Evolutionary conservation across 2,329 filamentous ascomycete species (phyloP).

Genomic region (Venturia nashicola): DNA sequence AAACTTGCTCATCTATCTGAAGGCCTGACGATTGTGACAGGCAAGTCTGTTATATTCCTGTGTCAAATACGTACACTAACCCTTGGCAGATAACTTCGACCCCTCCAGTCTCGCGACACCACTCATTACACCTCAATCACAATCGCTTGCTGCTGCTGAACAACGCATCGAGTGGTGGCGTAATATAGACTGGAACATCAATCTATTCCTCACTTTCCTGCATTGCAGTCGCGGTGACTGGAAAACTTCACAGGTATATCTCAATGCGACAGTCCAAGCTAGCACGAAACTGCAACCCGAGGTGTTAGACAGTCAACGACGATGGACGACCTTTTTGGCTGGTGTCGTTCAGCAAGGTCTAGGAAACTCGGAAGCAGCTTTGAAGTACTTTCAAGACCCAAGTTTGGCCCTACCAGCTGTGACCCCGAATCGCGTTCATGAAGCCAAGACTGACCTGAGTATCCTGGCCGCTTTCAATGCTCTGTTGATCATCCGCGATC

Average conservation of each 20-base stretch:
- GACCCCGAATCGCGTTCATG: conserved; percentile 12
- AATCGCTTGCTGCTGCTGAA: conserved; percentile 17
- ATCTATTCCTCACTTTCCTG: conserved; percentile 59
- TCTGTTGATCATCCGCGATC: conserved; percentile 32
- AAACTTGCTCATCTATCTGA: conserved; percentile 25
- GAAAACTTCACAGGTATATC: conserved; percentile 46
- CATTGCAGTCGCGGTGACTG: conserved; percentile 61
- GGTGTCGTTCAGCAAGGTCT: conserved; percentile 67
- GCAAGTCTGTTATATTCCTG: conserved; percentile 16
- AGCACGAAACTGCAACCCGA: conserved; percentile 10
- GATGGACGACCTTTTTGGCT: conserved; percentile 57
- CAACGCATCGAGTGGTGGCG: conserved; percentile 49
- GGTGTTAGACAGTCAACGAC: conserved; percentile 29
- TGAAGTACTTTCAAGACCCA: conserved; percentile 51
- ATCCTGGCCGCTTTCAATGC: conserved; percentile 37
- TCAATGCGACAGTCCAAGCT: conserved; percentile 25
- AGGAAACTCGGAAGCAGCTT: conserved; percentile 58
- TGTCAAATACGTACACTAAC: background rate
- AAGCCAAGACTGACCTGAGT: conserved; percentile 27
- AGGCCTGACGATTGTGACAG: conserved; percentile 41
- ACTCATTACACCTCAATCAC: conserved; percentile 4
- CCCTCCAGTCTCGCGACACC: conserved; percentile 11
- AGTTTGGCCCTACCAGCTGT: conserved; percentile 40
- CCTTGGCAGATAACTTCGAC: conserved; percentile 12
- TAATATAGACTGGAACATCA: conserved; percentile 54